Percentiles rank a stretch among this genome's conserved stretches.
These are phyloP conservation scores for Aspergillus sp. DNA, from an alignment of 2,329 filamentous ascomycete species.

Conservation along the genomic window DNA sequence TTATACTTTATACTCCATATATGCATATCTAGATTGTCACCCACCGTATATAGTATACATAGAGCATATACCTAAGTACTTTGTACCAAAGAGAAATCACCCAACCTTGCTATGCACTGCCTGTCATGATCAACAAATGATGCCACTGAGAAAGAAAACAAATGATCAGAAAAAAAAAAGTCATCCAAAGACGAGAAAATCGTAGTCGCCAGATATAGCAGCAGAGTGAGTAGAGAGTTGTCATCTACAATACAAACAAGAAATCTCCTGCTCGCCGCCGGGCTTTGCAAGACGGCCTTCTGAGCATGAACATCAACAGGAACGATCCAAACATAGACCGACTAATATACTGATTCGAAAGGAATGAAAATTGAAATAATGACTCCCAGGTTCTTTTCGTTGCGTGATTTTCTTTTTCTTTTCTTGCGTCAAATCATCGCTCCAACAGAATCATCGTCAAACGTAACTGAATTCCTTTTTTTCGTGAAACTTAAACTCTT, in stretches of 20 bases:
- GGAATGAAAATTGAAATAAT: slow-evolving; percentile 7
- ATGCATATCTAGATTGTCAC: slow-evolving; percentile 19
- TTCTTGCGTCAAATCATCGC: background rate
- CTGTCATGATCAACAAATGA: slow-evolving; percentile 13
- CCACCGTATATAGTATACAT: slow-evolving; percentile 21
- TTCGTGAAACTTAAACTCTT: background rate
- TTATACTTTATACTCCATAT: slow-evolving; percentile 4
- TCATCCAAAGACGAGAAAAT: background rate
- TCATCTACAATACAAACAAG: slow-evolving; percentile 18
- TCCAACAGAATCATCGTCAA: background rate
- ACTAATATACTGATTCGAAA: background rate
- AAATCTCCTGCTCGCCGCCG: too few species aligned
- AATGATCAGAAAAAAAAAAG: slow-evolving; percentile 6
- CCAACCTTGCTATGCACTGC: slow-evolving; percentile 25
- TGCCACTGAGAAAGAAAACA: background rate
- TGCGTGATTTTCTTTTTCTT: background rate
- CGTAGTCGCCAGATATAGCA: slow-evolving; percentile 2
- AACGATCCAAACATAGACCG: background rate
- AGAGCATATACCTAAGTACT: slow-evolving; percentile 5
- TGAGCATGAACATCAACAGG: too few species aligned
- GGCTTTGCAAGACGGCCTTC: too few species aligned
- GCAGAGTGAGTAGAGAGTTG: slow-evolving; percentile 28
- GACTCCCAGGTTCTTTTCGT: background rate
- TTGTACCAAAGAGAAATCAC: slow-evolving; percentile 21
- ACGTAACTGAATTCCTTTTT: background rate